These are phyloP conservation scores for Sporodiniella umbellata DNA, from an alignment of 371 early-diverging fungal genomes.

Conservation along the genomic window DNA sequence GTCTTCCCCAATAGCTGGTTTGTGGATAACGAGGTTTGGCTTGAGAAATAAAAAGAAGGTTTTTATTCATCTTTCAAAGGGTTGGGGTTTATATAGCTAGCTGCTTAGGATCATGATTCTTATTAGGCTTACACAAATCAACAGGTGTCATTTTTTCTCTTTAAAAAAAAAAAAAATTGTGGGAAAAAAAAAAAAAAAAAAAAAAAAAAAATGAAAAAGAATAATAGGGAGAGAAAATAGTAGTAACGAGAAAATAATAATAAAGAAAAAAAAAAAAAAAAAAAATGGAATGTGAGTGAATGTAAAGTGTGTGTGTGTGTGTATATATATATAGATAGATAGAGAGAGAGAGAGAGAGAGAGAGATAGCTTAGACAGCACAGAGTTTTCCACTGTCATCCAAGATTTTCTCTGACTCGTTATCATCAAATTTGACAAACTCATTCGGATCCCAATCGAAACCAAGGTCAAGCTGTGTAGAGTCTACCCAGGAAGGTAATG, in stretches of 20 bases:
- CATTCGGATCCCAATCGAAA: conserved; percentile 34
- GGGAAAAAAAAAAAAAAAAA: too few relatives aligned
- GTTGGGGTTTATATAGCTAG: too few relatives aligned
- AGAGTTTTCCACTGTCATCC: conserved; percentile 16
- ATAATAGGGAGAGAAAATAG: too few relatives aligned
- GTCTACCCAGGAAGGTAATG: conserved; percentile 34
- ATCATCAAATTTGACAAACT: conserved; percentile 20
- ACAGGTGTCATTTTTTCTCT: conserved; percentile 4
- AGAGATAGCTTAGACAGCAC: conserved; percentile 3
- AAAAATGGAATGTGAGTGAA: background rate
- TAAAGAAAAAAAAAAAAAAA: conserved; percentile 2
- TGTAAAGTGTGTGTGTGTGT: too few relatives aligned
- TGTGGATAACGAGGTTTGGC: conserved; percentile 69
- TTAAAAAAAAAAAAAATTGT: too few relatives aligned
- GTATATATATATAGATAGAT: too few relatives aligned
- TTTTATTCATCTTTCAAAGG: too few relatives aligned
- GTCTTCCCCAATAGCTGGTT: conserved; percentile 67
- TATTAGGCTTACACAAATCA: conserved; percentile 31
- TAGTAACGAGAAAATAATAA: too few relatives aligned
- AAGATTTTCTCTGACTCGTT: conserved; percentile 7
- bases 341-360: too few relatives aligned
- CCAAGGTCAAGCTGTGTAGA: conserved; percentile 24
- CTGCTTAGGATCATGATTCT: too few relatives aligned
- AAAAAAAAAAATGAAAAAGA: conserved; percentile 1
- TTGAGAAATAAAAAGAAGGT: conserved; percentile 3